A percentile compares a stretch with the other conserved stretches of the same genome.
These are phyloP conservation scores for Aspergillus puulaauensis DNA, from an alignment of 2,329 filamentous ascomycete genomes.

Conservation along the genomic window DNA sequence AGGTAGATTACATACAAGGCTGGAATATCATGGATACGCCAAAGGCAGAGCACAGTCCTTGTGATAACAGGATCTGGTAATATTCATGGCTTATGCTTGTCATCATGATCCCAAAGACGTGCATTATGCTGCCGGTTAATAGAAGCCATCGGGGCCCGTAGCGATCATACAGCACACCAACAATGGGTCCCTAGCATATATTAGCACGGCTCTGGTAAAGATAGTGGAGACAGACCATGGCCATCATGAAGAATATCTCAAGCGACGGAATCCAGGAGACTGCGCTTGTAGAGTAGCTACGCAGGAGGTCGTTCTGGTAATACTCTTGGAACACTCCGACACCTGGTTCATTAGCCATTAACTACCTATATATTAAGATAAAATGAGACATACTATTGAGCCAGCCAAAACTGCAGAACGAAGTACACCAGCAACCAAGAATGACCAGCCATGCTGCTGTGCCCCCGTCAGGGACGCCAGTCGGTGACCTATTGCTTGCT, in stretches of 20 bases:
- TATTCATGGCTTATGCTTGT: slow-evolving; percentile 53
- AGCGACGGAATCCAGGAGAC: slow-evolving; percentile 16
- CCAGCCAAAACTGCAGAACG: slow-evolving; percentile 1
- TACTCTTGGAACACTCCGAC: slow-evolving; percentile 15
- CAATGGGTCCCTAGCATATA: slow-evolving; percentile 44
- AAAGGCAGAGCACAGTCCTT: slow-evolving; percentile 50
- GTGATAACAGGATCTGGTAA: slow-evolving; percentile 52
- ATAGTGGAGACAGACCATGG: not conserved
- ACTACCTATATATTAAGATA: too few species aligned
- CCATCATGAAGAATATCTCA: slow-evolving; percentile 15
- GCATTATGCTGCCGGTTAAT: slow-evolving; percentile 51
- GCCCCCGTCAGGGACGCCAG: not conserved
- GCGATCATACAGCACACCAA: slow-evolving; percentile 64
- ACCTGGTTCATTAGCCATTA: not conserved
- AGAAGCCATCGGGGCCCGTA: slow-evolving; percentile 60
- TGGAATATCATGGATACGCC: slow-evolving; percentile 50
- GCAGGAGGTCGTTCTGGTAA: slow-evolving; percentile 5
- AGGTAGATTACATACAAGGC: slow-evolving; percentile 22
- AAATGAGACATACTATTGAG: not conserved
- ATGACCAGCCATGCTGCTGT: not conserved
- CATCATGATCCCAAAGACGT: slow-evolving; percentile 62
- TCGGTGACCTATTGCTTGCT: not conserved
- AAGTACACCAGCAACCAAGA: not conserved
- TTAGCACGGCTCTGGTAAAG: not conserved
- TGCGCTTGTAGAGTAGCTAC: slow-evolving; percentile 8